These are phyloP conservation scores for Haplosporangium sp. DNA, from an alignment of 371 early-diverging fungal genomes.

Conservation along the genomic window DNA sequence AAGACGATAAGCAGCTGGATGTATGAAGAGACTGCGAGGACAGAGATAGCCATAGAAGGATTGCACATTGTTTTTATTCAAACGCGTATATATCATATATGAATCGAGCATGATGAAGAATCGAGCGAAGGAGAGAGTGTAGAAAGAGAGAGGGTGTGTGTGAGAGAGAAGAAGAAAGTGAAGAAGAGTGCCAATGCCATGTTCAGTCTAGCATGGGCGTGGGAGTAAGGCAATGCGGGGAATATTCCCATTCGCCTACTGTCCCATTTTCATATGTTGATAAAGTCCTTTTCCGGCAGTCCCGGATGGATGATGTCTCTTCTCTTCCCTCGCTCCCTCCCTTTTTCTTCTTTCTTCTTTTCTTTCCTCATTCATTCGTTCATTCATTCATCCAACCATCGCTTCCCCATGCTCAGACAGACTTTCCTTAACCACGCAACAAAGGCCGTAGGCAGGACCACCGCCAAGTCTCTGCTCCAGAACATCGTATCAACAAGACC, in stretches of 20 bases:
- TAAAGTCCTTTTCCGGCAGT: no score
- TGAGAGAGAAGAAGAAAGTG: background rate
- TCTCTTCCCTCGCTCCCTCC: background rate
- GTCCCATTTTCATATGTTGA: background rate
- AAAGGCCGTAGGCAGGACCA: conserved; percentile 9
- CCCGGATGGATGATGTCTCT: background rate
- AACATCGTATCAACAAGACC: background rate
- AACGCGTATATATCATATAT: no score
- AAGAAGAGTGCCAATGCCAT: background rate
- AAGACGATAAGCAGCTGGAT: conserved; percentile 64
- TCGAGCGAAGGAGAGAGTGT: no score
- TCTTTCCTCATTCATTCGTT: background rate
- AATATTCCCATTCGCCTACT: conserved; percentile 12
- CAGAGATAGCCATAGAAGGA: background rate
- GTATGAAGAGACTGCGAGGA: background rate
- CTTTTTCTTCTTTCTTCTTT: conserved; percentile 1
- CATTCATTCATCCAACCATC: background rate
- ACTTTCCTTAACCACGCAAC: conserved; percentile 13
- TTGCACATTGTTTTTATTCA: no score
- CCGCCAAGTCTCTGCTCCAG: background rate
- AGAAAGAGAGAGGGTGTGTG: background rate
- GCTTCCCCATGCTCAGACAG: conserved; percentile 24
- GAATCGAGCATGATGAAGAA: no score
- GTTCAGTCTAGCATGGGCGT: background rate
- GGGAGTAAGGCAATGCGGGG: conserved; percentile 10